Conservation (phyloP, 345 rosid genomes). For the Corymbia maculata region DNA sequence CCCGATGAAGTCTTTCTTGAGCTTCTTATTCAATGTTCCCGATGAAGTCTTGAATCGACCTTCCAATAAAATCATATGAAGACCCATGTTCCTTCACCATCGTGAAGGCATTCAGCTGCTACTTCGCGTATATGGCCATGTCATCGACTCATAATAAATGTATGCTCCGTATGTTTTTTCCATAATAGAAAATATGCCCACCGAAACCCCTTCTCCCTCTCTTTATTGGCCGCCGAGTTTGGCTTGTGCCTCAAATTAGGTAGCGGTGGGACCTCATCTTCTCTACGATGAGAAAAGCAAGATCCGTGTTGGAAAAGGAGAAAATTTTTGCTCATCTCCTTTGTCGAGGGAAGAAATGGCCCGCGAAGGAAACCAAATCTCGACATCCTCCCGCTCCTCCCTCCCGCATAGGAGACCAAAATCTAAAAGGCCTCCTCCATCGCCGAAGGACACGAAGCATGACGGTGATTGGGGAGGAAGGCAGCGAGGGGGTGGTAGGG, state of each 20-base stretch:
- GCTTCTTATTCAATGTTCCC: background rate
- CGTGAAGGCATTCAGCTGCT: no score
- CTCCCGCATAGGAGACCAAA: no score
- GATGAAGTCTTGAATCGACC: conserved; percentile 12
- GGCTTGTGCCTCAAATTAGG: background rate
- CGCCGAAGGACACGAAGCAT: no score
- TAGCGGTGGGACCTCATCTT: background rate
- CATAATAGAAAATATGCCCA: no score
- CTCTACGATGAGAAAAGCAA: background rate
- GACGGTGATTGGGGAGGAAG: no score
- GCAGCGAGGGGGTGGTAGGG: no score
- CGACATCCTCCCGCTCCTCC: no score
- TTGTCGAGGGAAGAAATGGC: background rate
- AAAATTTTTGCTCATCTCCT: background rate
- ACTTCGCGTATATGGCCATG: no score
- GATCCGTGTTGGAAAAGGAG: background rate
- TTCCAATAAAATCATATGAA: conserved; percentile 15
- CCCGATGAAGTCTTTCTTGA: background rate
- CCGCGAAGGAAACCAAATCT: background rate
- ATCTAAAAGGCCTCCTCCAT: no score
- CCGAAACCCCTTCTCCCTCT: no score
- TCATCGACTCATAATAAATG: no score
- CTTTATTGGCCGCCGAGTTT: no score
- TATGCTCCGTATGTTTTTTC: accelerated
- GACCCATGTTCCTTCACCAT: conserved; percentile 14